phyloP scores from a whole-genome alignment of 2,329 filamentous ascomycete species.

The Penicillium brasilianum region DNA sequence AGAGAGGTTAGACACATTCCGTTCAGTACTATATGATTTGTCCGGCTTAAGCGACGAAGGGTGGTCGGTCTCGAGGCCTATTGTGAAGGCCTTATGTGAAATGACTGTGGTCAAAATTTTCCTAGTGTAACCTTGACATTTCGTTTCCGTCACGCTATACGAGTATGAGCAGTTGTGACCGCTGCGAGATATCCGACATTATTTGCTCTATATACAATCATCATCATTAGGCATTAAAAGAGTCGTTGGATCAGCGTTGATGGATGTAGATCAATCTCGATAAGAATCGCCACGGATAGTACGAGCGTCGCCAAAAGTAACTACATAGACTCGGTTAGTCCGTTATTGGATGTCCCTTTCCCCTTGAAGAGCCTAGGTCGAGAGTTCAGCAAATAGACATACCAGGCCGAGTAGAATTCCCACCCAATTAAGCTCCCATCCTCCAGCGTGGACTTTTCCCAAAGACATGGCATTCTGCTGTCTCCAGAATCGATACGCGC shows the following conservation, averaged over 20 bases:
- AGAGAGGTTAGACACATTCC: no score
- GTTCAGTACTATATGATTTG: no score
- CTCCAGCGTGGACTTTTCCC: slow-evolving; percentile 63
- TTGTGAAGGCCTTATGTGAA: no score
- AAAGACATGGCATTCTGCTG: slow-evolving; percentile 64
- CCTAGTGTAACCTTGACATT: no score
- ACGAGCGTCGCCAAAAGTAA: slow-evolving; percentile 26
- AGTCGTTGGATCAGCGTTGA: slow-evolving; percentile 4
- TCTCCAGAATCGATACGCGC: slow-evolving; percentile 64
- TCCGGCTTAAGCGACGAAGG: no score
- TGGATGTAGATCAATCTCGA: slow-evolving; percentile 20
- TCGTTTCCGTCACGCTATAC: no score
- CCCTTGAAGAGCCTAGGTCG: background rate
- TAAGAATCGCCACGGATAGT: slow-evolving; percentile 25
- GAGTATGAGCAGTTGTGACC: no score
- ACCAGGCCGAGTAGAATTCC: slow-evolving; percentile 56
- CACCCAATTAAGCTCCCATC: slow-evolving; percentile 62
- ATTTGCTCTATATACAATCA: background rate
- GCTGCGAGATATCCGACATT: no score
- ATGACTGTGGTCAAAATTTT: no score
- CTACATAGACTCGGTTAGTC: slow-evolving; percentile 8
- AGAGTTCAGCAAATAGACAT: slow-evolving; percentile 34
- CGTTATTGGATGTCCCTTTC: no score
- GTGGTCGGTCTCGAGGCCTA: no score
- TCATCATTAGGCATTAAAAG: background rate